These are phyloP conservation scores for Achaetomiella virescens DNA, from an alignment of 495 filamentous ascomycete genomes.

Conservation along the genomic window DNA sequence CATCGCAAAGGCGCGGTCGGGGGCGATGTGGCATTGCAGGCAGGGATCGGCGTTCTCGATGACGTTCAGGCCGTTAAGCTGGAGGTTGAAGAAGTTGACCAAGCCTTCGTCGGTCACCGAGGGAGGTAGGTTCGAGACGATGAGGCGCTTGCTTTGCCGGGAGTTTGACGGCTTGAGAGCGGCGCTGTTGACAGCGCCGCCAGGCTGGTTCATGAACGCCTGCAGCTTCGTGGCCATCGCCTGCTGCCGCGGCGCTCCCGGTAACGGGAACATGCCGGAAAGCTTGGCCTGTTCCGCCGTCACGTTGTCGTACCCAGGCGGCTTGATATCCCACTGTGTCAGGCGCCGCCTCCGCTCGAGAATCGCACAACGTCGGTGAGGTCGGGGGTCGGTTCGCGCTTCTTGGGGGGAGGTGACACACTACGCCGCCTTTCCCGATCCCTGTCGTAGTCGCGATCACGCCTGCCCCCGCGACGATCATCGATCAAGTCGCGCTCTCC, in stretches of 20 bases:
- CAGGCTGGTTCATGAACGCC: slow-evolving; percentile 89
- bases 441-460: slow-evolving; percentile 43
- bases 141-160: slow-evolving; percentile 83
- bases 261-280: slow-evolving; percentile 98
- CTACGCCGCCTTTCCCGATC: slow-evolving; percentile 69
- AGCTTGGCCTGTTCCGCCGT: slow-evolving; percentile 98
- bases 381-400: slow-evolving; percentile 92
- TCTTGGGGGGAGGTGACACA: slow-evolving; percentile 73
- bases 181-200: slow-evolving; percentile 60
- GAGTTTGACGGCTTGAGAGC: slow-evolving; percentile 88
- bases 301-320: slow-evolving; percentile 95
- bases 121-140: slow-evolving; percentile 74
- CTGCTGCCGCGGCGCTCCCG: slow-evolving; percentile 89
- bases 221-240: slow-evolving; percentile 93
- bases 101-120: slow-evolving; percentile 63
- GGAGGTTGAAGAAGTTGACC: slow-evolving; percentile 86
- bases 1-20: slow-evolving; percentile 71
- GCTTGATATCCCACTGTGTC: slow-evolving; percentile 99
- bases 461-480: slow-evolving; percentile 46
- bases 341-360: slow-evolving; percentile 78
- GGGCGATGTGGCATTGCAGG: slow-evolving; percentile 74
- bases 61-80: slow-evolving; percentile 91
- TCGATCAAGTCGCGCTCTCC: slow-evolving; percentile 41
- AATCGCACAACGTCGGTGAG: slow-evolving; percentile 75
- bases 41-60: slow-evolving; percentile 79